Evolutionary conservation across 108 stramenopile genomes (phyloP), one percentile per base, ranked within the genome.

Genomic region (Epithemia pelagica): DNA sequence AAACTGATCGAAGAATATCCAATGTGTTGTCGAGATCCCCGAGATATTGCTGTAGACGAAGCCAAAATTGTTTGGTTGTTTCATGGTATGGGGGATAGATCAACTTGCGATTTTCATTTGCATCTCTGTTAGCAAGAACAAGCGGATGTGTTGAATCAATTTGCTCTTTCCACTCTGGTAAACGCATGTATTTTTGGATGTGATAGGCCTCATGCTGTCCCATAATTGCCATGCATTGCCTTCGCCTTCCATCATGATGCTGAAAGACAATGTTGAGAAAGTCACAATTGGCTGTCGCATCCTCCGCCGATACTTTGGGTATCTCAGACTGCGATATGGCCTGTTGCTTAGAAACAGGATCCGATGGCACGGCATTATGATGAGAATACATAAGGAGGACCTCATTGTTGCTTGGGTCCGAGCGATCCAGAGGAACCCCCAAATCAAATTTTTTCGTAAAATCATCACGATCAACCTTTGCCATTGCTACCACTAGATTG

Each of bases 201-300:
- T 90, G 83, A 66, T 77, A 94, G 27, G 82, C 78, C 72, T 87
- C 87, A 31, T 81, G 89, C 33, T 90, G 81, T 28, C 81, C 81
- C 30, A 82, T 65, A 1, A 83, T 56, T 2, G 82, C 86, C 23
- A 77, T 62, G 53, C 86, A 87, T 67, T 82, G 78, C 10, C 32
- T 7, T 2, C 29, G 54, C 22, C 61, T n/a, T 0, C 61, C 69
- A 24, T 72, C 21, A 25, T 72, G 70, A n/a, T 74, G 69, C 19
- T 77, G 80, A 30, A 80, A 61, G 23, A 84, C 69, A 5, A 87
- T 77, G 59, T 84, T 80, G 73, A 88, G 71, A 10, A 62, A 37
- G 52, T 88, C 79, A 62, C 83, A 88, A 67, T 88, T 82, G 33
- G 74, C 79, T 2, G 83, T 88, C 7, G 86, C 83, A 0, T 68